Evolutionary conservation across 139 green algal species (phyloP).

Genomic region (Picochlorum sp.): DNA sequence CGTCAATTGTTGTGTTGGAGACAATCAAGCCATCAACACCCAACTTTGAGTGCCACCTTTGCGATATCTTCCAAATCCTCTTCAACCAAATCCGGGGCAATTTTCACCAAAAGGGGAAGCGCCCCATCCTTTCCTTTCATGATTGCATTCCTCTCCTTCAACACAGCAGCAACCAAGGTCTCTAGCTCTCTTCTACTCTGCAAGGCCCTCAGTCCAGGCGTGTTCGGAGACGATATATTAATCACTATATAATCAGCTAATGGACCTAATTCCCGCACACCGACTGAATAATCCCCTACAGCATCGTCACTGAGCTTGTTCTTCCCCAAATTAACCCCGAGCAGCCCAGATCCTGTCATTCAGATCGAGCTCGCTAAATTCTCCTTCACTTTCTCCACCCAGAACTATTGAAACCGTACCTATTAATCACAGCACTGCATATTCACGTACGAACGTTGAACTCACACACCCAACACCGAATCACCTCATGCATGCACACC

Average conservation of each 20-base stretch:
- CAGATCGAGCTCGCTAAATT: conserved; percentile 37
- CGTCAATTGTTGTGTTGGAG: conserved; percentile 87
- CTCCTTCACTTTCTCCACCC: conserved; percentile 67
- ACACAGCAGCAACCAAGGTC: conserved; percentile 50
- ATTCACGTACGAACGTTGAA: background rate
- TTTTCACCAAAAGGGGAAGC: conserved; percentile 88
- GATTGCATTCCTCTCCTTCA: conserved; percentile 57
- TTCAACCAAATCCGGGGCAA: conserved; percentile 83
- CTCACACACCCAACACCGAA: background rate
- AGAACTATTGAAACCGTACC: conserved; percentile 96
- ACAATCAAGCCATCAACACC: conserved; percentile 84
- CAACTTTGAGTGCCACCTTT: conserved; percentile 45
- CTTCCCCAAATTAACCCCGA: conserved; percentile 97
- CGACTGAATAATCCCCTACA: conserved; percentile 74
- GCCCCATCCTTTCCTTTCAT: conserved; percentile 10
- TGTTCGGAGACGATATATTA: conserved; percentile 98
- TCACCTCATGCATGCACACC: background rate
- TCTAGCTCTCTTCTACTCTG: conserved; percentile 79
- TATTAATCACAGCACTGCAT: conserved; percentile 88
- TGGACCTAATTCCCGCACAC: conserved; percentile 53
- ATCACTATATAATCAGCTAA: conserved; percentile 94
- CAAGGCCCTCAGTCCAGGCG: conserved; percentile 74
- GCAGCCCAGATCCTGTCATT: conserved; percentile 40
- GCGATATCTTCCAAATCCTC: conserved; percentile 82
- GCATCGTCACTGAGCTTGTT: conserved; percentile 87